Percentiles rank a stretch among this genome's conserved stretches.
These are phyloP conservation scores for Phaeolepiota aurea DNA, from an alignment of 768 basidiomycete genomes.

Conservation along the genomic window DNA sequence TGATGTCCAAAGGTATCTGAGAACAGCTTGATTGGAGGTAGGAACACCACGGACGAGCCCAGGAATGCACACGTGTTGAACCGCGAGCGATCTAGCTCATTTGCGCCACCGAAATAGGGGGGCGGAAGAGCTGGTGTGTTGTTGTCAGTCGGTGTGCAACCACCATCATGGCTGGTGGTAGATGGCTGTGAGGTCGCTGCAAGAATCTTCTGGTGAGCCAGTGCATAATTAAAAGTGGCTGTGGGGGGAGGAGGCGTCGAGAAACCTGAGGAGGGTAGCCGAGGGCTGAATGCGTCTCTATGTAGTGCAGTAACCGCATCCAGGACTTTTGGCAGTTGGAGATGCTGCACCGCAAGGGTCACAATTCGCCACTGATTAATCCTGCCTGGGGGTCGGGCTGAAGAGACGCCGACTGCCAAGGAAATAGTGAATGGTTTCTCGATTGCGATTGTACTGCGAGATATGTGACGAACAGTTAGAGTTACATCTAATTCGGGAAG, in stretches of 20 bases:
- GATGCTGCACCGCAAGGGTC: constrained; percentile 57
- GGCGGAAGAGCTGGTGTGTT: constrained; percentile 25
- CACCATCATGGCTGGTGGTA: constrained; percentile 8
- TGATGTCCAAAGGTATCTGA: constrained; percentile 5
- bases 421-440: constrained; percentile 54
- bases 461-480: constrained; percentile 43
- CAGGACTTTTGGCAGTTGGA: constrained; percentile 32
- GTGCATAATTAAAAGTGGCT: constrained; percentile 41
- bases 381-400: constrained; percentile 26
- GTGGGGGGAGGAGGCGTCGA: constrained; percentile 42
- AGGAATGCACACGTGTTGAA: constrained; percentile 30
- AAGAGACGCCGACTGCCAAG: constrained; percentile 45
- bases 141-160: constrained; percentile 6
- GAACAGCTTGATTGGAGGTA: constrained; percentile 33
- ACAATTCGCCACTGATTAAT: constrained; percentile 29
- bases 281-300: constrained; percentile 22
- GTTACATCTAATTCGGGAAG: constrained; percentile 45
- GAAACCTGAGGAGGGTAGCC: constrained; percentile 39
- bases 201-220: constrained; percentile 42
- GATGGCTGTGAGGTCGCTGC: constrained; percentile 29
- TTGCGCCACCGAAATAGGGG: constrained; percentile 33
- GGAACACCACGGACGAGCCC: constrained; percentile 41
- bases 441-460: constrained; percentile 32
- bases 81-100: constrained; percentile 22
- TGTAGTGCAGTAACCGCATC: constrained; percentile 3